phyloP scores from a whole-genome alignment of 768 basidiomycete genomes.

The Dentipellis fragilis region DNA sequence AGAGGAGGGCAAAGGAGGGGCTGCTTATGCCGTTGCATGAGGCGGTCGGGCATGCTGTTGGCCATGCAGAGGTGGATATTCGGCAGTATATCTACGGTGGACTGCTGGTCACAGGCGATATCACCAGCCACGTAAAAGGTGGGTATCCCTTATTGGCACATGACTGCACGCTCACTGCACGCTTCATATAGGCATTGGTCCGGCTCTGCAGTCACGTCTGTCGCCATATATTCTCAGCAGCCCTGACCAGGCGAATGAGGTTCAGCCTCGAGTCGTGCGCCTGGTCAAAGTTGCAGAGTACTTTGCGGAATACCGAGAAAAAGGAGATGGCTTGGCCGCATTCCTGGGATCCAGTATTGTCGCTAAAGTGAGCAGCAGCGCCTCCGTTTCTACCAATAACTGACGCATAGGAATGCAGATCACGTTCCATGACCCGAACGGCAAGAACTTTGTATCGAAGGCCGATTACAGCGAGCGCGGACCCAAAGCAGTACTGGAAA shows the following conservation, averaged over 20 bases:
- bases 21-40: conserved; percentile 46
- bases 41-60: conserved; percentile 54
- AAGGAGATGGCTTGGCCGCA: conserved; percentile 69
- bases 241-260: conserved; percentile 56
- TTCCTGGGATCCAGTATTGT: conserved; percentile 78
- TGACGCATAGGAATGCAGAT: conserved; percentile 34
- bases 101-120: conserved; percentile 71
- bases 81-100: conserved; percentile 71
- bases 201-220: conserved; percentile 63
- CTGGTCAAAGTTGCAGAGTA: conserved; percentile 74
- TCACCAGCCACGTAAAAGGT: conserved; percentile 69
- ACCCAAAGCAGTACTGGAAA: conserved; percentile 66
- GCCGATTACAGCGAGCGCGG: conserved; percentile 66
- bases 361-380: conserved; percentile 51
- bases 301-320: conserved; percentile 83
- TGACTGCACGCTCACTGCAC: conserved; percentile 3
- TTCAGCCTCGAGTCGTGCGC: conserved; percentile 59
- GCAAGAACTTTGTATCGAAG: conserved; percentile 70
- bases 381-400: background rate
- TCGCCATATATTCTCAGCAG: conserved; percentile 49
- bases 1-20: conserved; percentile 16
- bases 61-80: conserved; percentile 50
- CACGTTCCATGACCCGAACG: conserved; percentile 52
- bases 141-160: conserved; percentile 6
- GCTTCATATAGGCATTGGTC: conserved; percentile 21